Conservation (phyloP, 352 stramenopile genomes). For the Phytopythium oedochilum region DNA sequence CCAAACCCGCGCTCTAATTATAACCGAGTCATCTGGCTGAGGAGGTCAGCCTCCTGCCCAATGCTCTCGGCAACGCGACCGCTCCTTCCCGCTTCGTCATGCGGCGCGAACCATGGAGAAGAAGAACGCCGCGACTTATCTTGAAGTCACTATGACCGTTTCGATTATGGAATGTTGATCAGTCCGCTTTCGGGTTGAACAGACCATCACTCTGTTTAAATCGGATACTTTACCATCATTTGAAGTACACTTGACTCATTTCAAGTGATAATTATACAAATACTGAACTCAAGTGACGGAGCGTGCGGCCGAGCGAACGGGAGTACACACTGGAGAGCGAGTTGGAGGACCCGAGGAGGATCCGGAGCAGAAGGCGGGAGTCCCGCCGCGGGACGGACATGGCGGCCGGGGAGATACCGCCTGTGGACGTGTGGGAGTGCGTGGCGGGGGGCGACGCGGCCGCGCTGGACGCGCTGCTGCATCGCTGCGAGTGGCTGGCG, state of each 20-base stretch:
- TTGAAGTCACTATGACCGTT: background rate
- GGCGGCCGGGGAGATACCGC: background rate
- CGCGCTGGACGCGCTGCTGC: conserved; percentile 16
- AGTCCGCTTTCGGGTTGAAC: background rate
- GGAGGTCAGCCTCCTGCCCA: too few relatives aligned
- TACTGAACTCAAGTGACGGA: too few relatives aligned
- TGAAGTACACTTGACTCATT: too few relatives aligned
- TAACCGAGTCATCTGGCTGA: background rate
- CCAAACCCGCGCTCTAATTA: background rate
- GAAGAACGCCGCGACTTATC: background rate
- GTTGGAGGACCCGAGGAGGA: too few relatives aligned
- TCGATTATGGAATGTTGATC: background rate
- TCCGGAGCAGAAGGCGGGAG: background rate
- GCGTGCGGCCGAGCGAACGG: too few relatives aligned
- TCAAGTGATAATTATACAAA: too few relatives aligned
- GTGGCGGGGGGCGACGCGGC: conserved; percentile 8
- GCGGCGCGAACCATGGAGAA: too few relatives aligned
- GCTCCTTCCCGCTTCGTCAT: background rate
- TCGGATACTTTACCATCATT: too few relatives aligned
- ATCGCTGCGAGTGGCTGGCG: conserved; percentile 18
- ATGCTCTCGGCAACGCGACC: too few relatives aligned
- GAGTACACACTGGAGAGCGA: too few relatives aligned
- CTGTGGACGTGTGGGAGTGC: conserved; percentile 21
- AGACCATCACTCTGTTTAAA: background rate
- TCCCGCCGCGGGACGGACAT: too few relatives aligned